Evolutionary conservation across 805 yeast genomes (phyloP), one percentile per base, ranked within the genome.

Genomic region (Ogataea siamensis): DNA sequence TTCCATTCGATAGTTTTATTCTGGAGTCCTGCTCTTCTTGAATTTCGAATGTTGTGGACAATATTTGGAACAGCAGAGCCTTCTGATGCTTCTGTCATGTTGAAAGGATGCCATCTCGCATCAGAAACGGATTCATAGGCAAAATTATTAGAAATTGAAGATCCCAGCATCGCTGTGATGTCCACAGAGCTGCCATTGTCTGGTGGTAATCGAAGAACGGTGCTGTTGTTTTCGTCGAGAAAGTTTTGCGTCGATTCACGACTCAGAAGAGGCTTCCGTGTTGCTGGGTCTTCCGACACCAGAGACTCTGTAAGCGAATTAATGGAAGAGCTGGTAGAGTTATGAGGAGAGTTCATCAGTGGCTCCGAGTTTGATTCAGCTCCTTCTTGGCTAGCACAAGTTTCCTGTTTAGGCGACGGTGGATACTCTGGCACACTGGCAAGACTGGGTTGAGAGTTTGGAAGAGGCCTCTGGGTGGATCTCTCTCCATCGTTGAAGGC

Each of bases 31-130:
- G 26, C 19, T 26, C 22, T 24, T 26, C 35, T 16, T 11, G 20
- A n/a, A 13, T 37, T 36, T 7, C 36, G 36, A 4, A 19, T 22
- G 20, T 37, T 30, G 21, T 30, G 35, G 16, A 31, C 14, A 11
- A 35, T 14, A 22, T 28, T 23, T 15, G 36, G 16, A 13, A 9
- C 15, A 5, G 23, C 14, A 10, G 24, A 14, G 22, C 7, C 13
- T 11, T 33, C 40, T n/a, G 43, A 3, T 5, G 28, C 31, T 5
- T 24, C 17, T 5, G 40, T 32, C 23, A 46, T 24, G 31, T 53
- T 46, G 34, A 53, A 39, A 2, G 58, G 52, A 37, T 53, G 58
- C 58, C 58, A 53, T 3, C 53, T 47, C 5, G 45, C 41, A 12
- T 50, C 53, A 11, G 34, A 6, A 4, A 19, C 15, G 7, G 23